Evolutionary conservation across 371 early-diverging fungal species (phyloP).

Genomic region (Saksenaea vasiformis): DNA sequence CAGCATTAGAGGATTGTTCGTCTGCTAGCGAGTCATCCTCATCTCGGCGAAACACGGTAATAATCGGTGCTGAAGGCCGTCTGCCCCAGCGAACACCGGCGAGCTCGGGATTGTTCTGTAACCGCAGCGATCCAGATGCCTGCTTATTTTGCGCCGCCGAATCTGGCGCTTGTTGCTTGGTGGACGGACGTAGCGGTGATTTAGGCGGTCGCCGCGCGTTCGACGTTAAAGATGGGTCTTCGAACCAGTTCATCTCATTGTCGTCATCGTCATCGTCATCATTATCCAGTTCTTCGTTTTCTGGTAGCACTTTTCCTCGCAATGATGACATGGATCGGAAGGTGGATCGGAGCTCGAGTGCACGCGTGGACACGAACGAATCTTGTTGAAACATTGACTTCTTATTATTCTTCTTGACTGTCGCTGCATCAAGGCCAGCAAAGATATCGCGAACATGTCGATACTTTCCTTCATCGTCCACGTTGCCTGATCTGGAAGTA

Average conservation of each 20-base stretch:
- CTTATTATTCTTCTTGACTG: conserved; percentile 3
- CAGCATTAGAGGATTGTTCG: neutral
- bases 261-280: neutral
- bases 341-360: neutral
- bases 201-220: conserved; percentile 34
- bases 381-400: neutral
- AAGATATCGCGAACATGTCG: conserved; percentile 43
- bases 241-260: conserved; percentile 2
- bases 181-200: conserved; percentile 35
- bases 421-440: conserved; percentile 12
- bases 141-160: conserved; percentile 9
- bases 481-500: conserved; percentile 4
- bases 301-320: neutral
- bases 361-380: neutral
- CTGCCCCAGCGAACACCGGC: conserved; percentile 9
- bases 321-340: neutral
- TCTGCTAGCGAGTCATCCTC: conserved; percentile 5
- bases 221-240: conserved; percentile 17
- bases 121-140: conserved; percentile 7
- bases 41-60: neutral
- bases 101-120: conserved; percentile 14
- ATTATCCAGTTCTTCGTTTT: conserved; percentile 4
- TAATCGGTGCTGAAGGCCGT: conserved; percentile 17
- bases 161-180: conserved; percentile 9
- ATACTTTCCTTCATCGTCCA: conserved; percentile 17